Conservation (phyloP, 1,284 basidiomycete species). For the Heterobasidion irregulare region DNA sequence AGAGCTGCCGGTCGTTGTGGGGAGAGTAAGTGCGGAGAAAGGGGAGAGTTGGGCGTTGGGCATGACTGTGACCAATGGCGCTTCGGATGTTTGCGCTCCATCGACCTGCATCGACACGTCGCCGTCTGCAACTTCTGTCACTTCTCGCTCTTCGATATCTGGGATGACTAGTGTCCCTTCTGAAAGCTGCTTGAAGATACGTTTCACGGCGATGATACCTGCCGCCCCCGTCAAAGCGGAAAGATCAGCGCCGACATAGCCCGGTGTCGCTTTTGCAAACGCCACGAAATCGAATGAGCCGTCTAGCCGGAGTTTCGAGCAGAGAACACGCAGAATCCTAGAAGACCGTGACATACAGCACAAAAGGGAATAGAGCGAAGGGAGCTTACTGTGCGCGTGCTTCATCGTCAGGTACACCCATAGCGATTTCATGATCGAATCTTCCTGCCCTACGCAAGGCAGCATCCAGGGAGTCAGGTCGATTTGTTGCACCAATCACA, state of each 20-base stretch:
- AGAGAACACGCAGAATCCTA: slow-evolving; percentile 80
- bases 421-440: slow-evolving; percentile 96
- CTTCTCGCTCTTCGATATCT: slow-evolving; percentile 16
- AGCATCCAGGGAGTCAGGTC: slow-evolving; percentile 91
- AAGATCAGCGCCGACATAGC: slow-evolving; percentile 95
- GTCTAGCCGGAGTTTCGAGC: slow-evolving; percentile 65
- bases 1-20: slow-evolving; percentile 43
- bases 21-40: slow-evolving; percentile 32
- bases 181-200: slow-evolving; percentile 85
- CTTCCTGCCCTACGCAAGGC: slow-evolving; percentile 89
- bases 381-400: slow-evolving; percentile 76
- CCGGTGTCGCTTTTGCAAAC: slow-evolving; percentile 90
- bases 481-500: slow-evolving; percentile 94
- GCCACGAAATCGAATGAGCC: slow-evolving; percentile 78
- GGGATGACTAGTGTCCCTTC: slow-evolving; percentile 57
- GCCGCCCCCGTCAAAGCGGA: slow-evolving; percentile 89
- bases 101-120: slow-evolving; percentile 50
- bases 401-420: slow-evolving; percentile 92
- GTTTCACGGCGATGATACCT: slow-evolving; percentile 92
- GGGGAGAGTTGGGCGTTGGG: slow-evolving; percentile 20
- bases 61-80: slow-evolving; percentile 13
- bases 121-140: slow-evolving; percentile 6
- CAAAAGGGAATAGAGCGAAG: not conserved
- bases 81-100: not conserved
- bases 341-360: not conserved